These are phyloP conservation scores for Forsythia suspensa DNA, from an alignment of 257 asterid species.

Conservation along the genomic window DNA sequence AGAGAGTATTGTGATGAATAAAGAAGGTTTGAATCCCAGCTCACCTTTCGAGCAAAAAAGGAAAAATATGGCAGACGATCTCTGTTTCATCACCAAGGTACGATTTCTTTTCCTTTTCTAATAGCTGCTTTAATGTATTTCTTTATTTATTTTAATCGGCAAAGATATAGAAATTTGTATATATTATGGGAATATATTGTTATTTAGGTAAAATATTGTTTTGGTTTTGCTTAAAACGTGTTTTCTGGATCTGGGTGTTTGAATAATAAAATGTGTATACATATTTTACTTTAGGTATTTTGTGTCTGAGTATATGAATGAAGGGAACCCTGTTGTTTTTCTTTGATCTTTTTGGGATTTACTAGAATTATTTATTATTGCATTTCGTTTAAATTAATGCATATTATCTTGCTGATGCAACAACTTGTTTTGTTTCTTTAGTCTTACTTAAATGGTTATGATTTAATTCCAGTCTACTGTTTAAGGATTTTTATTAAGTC, in stretches of 20 bases:
- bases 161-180: neutral
- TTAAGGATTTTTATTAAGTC: neutral
- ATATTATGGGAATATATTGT: too few species aligned
- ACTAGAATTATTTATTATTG: neutral
- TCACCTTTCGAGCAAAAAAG: conserved; percentile 28
- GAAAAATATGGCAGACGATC: conserved; percentile 64
- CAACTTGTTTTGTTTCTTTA: conserved; percentile 1
- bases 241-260: conserved; percentile 37
- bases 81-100: conserved; percentile 65
- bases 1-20: neutral
- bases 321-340: conserved; percentile 11
- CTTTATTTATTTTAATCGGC: neutral
- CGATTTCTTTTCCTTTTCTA: neutral
- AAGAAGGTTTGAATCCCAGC: conserved; percentile 45
- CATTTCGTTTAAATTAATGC: neutral
- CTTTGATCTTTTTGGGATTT: conserved; percentile 6
- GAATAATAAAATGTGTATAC: conserved; percentile 3
- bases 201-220: neutral
- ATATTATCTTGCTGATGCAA: neutral
- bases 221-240: neutral
- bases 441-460: neutral
- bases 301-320: neutral
- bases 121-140: conserved; percentile 11
- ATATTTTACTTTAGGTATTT: neutral
- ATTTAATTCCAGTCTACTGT: conserved; percentile 1